A percentile compares a stretch with the other conserved stretches of the same genome.
These are phyloP conservation scores for Aspergillus fructus DNA, from an alignment of 2,329 filamentous ascomycete genomes.

Conservation along the genomic window DNA sequence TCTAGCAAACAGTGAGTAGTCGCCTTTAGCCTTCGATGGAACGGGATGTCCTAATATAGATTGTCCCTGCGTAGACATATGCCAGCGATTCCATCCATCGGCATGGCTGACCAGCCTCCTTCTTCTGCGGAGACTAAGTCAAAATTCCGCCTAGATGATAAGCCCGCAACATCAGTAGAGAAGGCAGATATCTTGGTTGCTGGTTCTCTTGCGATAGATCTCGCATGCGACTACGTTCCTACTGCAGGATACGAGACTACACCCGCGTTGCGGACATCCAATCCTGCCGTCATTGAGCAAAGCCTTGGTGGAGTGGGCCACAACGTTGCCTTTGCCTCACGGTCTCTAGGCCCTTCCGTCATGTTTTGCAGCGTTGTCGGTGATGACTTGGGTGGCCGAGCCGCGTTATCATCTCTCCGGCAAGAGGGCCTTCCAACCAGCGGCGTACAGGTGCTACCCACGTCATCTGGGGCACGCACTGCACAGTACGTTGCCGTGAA, in stretches of 20 bases:
- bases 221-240: slow-evolving; percentile 75
- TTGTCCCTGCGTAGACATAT: slow-evolving; percentile 34
- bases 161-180: slow-evolving; percentile 15
- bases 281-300: slow-evolving; percentile 76
- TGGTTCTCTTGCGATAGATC: slow-evolving; percentile 84
- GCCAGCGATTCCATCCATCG: slow-evolving; percentile 30
- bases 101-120: slow-evolving; percentile 23
- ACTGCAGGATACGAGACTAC: slow-evolving; percentile 36
- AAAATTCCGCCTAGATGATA: slow-evolving; percentile 6
- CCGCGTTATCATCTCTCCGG: slow-evolving; percentile 66
- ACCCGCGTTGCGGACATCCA: slow-evolving; percentile 70
- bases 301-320: slow-evolving; percentile 88
- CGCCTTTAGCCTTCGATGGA: slow-evolving; percentile 20
- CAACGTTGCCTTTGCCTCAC: slow-evolving; percentile 84
- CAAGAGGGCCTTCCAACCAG: slow-evolving; percentile 61
- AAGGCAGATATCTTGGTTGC: slow-evolving; percentile 74
- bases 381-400: slow-evolving; percentile 73
- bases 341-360: slow-evolving; percentile 65
- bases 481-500: slow-evolving; percentile 93
- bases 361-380: slow-evolving; percentile 78
- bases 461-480: slow-evolving; percentile 62
- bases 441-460: slow-evolving; percentile 60
- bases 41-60: slow-evolving; percentile 35
- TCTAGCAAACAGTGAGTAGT: slow-evolving; percentile 44
- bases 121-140: slow-evolving; percentile 20